Base-by-base conservation (phyloP, 2,329 filamentous ascomycete species). In the Trichoderma citrinoviride region DNA sequence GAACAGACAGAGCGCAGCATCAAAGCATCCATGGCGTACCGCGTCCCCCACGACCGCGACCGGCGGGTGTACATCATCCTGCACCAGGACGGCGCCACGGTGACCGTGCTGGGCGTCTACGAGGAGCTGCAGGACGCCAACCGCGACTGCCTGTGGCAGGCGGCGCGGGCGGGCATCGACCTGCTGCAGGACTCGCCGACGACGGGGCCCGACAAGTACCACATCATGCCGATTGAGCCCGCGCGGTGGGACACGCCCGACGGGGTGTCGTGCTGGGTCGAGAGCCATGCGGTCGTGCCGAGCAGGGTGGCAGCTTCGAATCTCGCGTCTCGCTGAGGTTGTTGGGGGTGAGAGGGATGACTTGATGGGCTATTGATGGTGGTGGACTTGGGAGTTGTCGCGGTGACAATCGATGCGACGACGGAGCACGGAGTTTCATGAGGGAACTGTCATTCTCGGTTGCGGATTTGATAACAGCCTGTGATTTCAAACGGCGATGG, bases 231-330 rank as follows among this genome's bases (percentile, higher is more conserved):
- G 19, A 27, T 68, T 33, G 68, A 75, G 63, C 77, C 75, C 5
- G 52, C 74, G 52, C 69, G 75, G 61, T 78, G 77, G 77, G 71
- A 76, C 19, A 72, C 74, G 19, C 68, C 75, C 7, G 76, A 77
- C 23, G 77, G 77, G 5, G 68, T 70, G 47, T 68, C 73, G 10
- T 77, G 74, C 61, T 78, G 77, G 77, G 77, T 78, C 33, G 77
- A 78, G 71, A 65, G 69, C 44, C 77, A 78, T 58, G 67, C 63
- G 15, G 71, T 78, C 21, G 69, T 61, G 61, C 70, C 71, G 4
- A 68, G 66, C 43, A 63, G 65, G 40, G 55, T 72, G 2, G 41
- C 50, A 27, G 56, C 27, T 3, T 21, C 29, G 7, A 56, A 53
- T 12, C 23, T 44, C 23, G 37, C 21, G 58, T 25, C 25, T 15